Percentiles rank a stretch among this genome's conserved stretches.
phyloP scores from a whole-genome alignment of 441 rosid genomes.

The Populus hybrid region DNA sequence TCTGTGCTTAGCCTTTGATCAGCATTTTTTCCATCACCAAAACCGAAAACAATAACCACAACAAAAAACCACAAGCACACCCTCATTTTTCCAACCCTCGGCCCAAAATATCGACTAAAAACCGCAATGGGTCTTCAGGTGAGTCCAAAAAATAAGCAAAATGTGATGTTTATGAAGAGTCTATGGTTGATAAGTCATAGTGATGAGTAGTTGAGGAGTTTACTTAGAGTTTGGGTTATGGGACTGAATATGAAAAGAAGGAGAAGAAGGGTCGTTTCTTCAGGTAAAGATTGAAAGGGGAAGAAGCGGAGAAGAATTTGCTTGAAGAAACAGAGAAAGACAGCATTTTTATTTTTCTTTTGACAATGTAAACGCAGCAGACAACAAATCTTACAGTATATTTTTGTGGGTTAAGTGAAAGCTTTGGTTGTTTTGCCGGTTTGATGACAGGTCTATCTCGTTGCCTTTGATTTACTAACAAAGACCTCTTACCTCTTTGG shows the following conservation, averaged over 20 bases:
- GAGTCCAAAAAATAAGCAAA: conserved; percentile 14
- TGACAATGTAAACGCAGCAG: neutral
- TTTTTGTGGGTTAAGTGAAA: conserved; percentile 27
- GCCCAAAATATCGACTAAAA: neutral
- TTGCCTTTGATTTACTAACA: neutral
- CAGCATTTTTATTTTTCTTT: neutral
- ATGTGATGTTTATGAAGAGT: conserved; percentile 36
- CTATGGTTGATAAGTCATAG: conserved; percentile 64
- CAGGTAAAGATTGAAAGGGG: conserved; percentile 27
- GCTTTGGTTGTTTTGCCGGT: conserved; percentile 28
- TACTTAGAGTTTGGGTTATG: conserved; percentile 49
- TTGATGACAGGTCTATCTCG: conserved; percentile 27
- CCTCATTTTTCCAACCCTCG: conserved; percentile 31
- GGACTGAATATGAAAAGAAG: conserved; percentile 15
- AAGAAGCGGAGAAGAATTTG: conserved; percentile 36
- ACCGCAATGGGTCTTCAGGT: neutral
- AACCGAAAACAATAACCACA: conserved; percentile 25
- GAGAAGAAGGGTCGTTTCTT: conserved; percentile 2
- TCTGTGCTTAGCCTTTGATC: conserved; percentile 44
- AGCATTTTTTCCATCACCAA: conserved; percentile 27
- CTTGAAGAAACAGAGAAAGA: conserved; percentile 64
- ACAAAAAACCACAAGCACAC: conserved; percentile 25
- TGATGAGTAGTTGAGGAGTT: conserved; percentile 64
- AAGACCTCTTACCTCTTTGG: neutral
- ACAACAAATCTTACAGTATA: neutral